Evolutionary conservation across 148 eudicot genomes (phyloP), one percentile per base, ranked within the genome.

Genomic region (Camellia granthamiana): DNA sequence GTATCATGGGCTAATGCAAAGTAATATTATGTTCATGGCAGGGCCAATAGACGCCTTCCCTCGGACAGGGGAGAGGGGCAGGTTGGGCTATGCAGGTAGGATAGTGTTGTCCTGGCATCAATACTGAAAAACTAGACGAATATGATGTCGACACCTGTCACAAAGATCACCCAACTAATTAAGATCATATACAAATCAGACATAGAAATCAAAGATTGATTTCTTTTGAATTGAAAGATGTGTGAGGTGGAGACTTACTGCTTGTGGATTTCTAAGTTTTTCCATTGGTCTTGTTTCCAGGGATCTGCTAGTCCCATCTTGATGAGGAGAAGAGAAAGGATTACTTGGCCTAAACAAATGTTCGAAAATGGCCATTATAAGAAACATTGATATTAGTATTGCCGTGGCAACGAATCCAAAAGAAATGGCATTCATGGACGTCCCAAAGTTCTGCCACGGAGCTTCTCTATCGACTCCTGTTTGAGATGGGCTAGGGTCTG

Each of bases 321-420:
- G 83, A 51, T 77, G 83, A 51, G 87, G 80, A 4, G 88, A 78
- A 73, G 83, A 81, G 62, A 72, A 70, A 69, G 81, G 44, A 74
- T 81, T 83, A 67, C 15, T 80, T 59, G 95, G 89, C 85, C 77
- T 90, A 67, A 91, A 90, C 21, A 93, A 72, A 81, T 90, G 94
- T 75, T 93, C 93, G 41, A 93, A 86, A 69, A 91, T 93, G 49
- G 97, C 97, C 90, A 91, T 90, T 16, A 93, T 84, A 0, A 91
- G 83, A 61, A 93, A 93, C 97, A 93, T 85, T 18, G 97, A 91
- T 46, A 91, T 81, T 74, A 93, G 79, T 76, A 93, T 84, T 11
- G 92, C 92, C 1, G 97, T 93, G 5, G 97, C 97, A 61, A 93
- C 91, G 80, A 93, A 90, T 11, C 97, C 97, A 78, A 90, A 93